Evolutionary conservation across 352 stramenopile species (phyloP), one percentile per base, ranked within the genome.

Genomic region (Globisporangium canariense): DNA sequence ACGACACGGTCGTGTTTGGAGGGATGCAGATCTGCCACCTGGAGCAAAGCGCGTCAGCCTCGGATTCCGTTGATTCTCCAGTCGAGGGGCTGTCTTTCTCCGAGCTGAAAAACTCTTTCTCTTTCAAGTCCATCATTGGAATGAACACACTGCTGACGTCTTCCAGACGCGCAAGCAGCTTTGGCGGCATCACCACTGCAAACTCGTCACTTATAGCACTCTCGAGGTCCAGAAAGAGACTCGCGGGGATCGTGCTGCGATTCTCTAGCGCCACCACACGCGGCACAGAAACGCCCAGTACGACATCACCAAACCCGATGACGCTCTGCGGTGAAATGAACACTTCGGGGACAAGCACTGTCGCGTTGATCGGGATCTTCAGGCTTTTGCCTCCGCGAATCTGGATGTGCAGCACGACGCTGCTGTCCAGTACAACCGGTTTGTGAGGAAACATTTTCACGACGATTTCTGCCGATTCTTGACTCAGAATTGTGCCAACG

Each of bases 81-180:
- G 40, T 1, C 16, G 18, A 5, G 8, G 30, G 32, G 4, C 7
- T 13, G 2, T 49, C 28, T 16, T 61, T 54, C 2, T 3, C 34
- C 20, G 11, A 49, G 14, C 4, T 32, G 3, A 16, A 40, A 18
- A 10, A 3, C 13, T 52, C 46, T 20, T 43, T 51, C n/a, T 49
- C 47, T 9, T 52, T 59, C 25, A 40, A 49, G 58, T 70, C 58
- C 20, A 79, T 74, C 8, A 95, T 58, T 1, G 85, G 83, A 18
- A 83, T 75, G 55, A 96, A 96, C 13, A 94, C 84, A 43, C 78
- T 90, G 52, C 87, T 89, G 0, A 89, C 70, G n/a, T 96, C 86
- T 55, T 96, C 83, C 0, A 91, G 66, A 9, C 79, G 70, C 0
- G 77, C 75, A 1, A 86, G 70, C 13, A 91, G 63, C 8, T 75